A percentile compares a stretch with the other conserved stretches of the same genome.
Conservation (phyloP, 768 basidiomycete genomes). For the Auriscalpium vulgare region DNA sequence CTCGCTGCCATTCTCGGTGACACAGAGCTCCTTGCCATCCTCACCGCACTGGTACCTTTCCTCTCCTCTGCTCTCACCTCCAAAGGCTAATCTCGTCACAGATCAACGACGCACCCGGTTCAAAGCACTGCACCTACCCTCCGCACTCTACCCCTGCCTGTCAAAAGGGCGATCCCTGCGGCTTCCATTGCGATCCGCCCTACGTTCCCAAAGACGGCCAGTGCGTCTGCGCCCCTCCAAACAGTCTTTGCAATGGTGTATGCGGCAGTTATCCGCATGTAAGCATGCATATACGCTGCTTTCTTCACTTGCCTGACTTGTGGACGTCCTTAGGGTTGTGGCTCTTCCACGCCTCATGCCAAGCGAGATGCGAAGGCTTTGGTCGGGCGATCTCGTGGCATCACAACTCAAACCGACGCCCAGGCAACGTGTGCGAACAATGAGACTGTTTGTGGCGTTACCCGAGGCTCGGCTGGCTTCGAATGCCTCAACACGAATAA, state of each 20-base stretch:
- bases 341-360: constrained; percentile 27
- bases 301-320: neutral
- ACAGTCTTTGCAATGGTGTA: constrained; percentile 33
- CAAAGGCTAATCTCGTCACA: constrained; percentile 18
- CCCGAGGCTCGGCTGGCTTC: constrained; percentile 24
- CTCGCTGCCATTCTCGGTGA: constrained; percentile 11
- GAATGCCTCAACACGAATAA: constrained; percentile 32
- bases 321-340: constrained; percentile 28
- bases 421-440: constrained; percentile 20
- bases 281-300: neutral
- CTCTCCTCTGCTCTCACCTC: neutral
- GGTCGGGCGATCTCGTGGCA: constrained; percentile 6
- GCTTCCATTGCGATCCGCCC: constrained; percentile 25
- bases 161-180: constrained; percentile 26
- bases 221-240: constrained; percentile 31
- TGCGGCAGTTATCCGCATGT: constrained; percentile 21
- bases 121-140: constrained; percentile 26
- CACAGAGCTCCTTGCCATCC: constrained; percentile 1
- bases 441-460: constrained; percentile 32
- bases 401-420: constrained; percentile 25
- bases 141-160: constrained; percentile 26
- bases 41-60: constrained; percentile 18
- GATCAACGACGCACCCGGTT: constrained; percentile 26
- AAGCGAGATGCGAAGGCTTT: constrained; percentile 9
- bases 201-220: constrained; percentile 21